These are phyloP conservation scores for Elongisporangium prolatum DNA, from an alignment of 352 stramenopile species.

Conservation along the genomic window DNA sequence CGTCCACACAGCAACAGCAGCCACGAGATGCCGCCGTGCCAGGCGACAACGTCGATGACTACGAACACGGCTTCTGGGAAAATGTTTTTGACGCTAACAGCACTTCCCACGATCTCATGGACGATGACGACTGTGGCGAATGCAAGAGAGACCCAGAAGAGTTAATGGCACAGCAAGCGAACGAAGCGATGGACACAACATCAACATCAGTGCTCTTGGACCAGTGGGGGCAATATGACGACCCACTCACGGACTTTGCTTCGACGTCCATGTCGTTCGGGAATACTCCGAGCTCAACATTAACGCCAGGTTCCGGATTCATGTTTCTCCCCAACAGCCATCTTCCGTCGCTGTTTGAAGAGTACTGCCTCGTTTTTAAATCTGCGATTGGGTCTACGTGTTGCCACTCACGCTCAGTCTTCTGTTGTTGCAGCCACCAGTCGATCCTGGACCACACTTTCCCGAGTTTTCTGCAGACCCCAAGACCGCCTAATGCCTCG, in stretches of 20 bases:
- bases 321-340: slow-evolving; percentile 14
- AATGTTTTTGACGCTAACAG: slow-evolving; percentile 28
- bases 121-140: slow-evolving; percentile 18
- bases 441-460: slow-evolving; percentile 3
- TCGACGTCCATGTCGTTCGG: slow-evolving; percentile 10
- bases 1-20: not conserved
- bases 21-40: not conserved
- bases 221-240: slow-evolving; percentile 32
- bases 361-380: slow-evolving; percentile 12
- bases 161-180: not conserved
- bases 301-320: slow-evolving; percentile 6
- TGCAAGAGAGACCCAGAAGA: slow-evolving; percentile 4
- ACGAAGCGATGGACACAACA: slow-evolving; percentile 2
- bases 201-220: slow-evolving; percentile 19
- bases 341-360: slow-evolving; percentile 18
- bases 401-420: not conserved
- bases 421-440: slow-evolving; percentile 5
- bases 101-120: slow-evolving; percentile 13
- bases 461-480: not conserved
- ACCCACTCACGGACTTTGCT: slow-evolving; percentile 18
- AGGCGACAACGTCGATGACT: slow-evolving; percentile 8
- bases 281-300: slow-evolving; percentile 1
- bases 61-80: slow-evolving; percentile 29
- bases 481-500: slow-evolving; percentile 1
- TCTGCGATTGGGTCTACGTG: not conserved